phyloP scores from a whole-genome alignment of 1,284 basidiomycete genomes.

The Dichomitus squalens region DNA sequence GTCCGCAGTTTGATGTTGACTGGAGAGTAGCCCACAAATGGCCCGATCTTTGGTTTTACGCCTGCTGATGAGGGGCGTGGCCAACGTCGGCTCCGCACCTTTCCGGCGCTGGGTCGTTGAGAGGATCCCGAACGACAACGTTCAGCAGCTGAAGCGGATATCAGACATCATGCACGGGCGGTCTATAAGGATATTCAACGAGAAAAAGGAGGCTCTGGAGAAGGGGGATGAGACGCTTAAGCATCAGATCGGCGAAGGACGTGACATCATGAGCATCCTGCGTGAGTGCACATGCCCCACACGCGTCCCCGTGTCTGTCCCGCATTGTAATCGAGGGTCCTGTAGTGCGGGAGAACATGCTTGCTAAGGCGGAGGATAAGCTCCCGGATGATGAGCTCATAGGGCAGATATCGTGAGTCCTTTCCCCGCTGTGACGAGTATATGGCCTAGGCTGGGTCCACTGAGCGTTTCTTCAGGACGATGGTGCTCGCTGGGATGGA shows the following conservation, averaged over 20 bases:
- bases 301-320: neutral
- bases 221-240: slow-evolving; percentile 26
- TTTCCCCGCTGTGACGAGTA: neutral
- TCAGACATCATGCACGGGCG: slow-evolving; percentile 22
- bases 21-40: slow-evolving; percentile 23
- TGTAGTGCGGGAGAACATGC: slow-evolving; percentile 33
- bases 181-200: slow-evolving; percentile 20
- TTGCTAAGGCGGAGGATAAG: slow-evolving; percentile 31
- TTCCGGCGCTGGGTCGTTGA: slow-evolving; percentile 19
- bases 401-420: slow-evolving; percentile 36
- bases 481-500: slow-evolving; percentile 28
- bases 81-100: slow-evolving; percentile 10
- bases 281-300: slow-evolving; percentile 21
- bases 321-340: neutral
- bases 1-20: too few relatives aligned
- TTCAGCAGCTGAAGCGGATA: slow-evolving; percentile 20
- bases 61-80: slow-evolving; percentile 1
- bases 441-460: neutral
- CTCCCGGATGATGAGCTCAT: slow-evolving; percentile 35
- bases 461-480: slow-evolving; percentile 8
- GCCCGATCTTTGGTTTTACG: slow-evolving; percentile 12
- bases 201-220: slow-evolving; percentile 27
- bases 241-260: slow-evolving; percentile 30
- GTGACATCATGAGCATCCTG: slow-evolving; percentile 37
- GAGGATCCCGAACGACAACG: slow-evolving; percentile 5